Conservation (phyloP, 2,329 filamentous ascomycete species). For the Mollisia scopiformis region DNA sequence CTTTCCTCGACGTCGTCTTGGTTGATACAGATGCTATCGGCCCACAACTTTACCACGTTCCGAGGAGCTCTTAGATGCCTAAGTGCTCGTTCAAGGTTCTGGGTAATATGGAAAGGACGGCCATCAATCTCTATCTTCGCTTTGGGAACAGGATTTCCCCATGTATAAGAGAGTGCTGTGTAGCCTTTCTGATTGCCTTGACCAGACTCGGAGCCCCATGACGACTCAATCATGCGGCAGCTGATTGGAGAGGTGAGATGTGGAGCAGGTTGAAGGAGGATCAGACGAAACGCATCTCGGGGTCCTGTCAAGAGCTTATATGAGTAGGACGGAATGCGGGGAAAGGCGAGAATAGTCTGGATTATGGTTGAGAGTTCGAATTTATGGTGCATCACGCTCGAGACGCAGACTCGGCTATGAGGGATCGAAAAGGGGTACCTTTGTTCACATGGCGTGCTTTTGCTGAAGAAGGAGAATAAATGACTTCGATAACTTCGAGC, state of each 20-base stretch:
- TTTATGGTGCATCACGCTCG: slow-evolving; percentile 15
- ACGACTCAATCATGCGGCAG: slow-evolving; percentile 14
- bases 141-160: slow-evolving; percentile 10
- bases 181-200: not conserved
- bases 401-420: not conserved
- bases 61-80: slow-evolving; percentile 3
- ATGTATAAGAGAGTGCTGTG: slow-evolving; percentile 15
- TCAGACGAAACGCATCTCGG: slow-evolving; percentile 1
- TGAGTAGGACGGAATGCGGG: slow-evolving; percentile 8
- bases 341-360: slow-evolving; percentile 13
- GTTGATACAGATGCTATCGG: slow-evolving; percentile 19
- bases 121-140: slow-evolving; percentile 9
- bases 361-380: slow-evolving; percentile 14
- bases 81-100: slow-evolving; percentile 13
- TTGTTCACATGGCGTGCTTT: not conserved
- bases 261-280: slow-evolving; percentile 12
- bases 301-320: slow-evolving; percentile 10
- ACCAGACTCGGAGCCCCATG: not conserved
- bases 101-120: slow-evolving; percentile 7
- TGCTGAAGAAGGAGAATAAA: not conserved
- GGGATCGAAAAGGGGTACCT: not conserved
- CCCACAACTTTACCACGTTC: slow-evolving; percentile 11
- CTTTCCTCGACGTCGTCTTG: slow-evolving; percentile 9
- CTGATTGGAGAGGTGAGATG: slow-evolving; percentile 12
- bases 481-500: too few relatives aligned